Conservation (phyloP, 345 rosid genomes). For the Moricandia moricandioides region DNA sequence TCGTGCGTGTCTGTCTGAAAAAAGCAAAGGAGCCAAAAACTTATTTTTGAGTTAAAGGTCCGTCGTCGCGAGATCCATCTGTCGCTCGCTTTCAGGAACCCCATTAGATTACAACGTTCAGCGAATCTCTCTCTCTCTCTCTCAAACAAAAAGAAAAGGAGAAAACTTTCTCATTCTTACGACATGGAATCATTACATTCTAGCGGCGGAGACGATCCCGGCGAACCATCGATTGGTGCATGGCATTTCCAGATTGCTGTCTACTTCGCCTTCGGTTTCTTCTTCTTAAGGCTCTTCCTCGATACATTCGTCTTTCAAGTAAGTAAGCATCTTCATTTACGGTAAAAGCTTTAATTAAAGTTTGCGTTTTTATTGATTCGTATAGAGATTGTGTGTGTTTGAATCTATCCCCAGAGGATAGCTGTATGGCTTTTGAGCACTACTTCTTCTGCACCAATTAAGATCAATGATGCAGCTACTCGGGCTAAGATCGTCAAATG, state of each 20-base stretch:
- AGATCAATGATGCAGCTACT: constrained; percentile 44
- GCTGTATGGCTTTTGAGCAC: constrained; percentile 56
- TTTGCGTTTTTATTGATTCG: neutral
- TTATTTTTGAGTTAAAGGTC: no score
- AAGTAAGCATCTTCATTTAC: constrained; percentile 35
- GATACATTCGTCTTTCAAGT: constrained; percentile 83
- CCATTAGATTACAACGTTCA: neutral
- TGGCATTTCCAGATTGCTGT: constrained; percentile 58
- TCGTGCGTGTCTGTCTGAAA: no score
- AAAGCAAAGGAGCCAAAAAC: no score
- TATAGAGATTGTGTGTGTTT: neutral
- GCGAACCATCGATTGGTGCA: constrained; percentile 32
- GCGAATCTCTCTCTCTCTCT: neutral
- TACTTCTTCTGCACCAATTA: constrained; percentile 43
- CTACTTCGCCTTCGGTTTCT: constrained; percentile 61
- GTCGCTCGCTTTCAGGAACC: neutral
- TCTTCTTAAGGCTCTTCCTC: constrained; percentile 55
- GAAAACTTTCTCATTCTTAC: neutral
- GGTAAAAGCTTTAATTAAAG: neutral
- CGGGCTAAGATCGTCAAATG: constrained; percentile 58
- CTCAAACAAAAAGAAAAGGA: neutral
- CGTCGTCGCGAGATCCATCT: neutral
- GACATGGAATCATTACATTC: constrained; percentile 55
- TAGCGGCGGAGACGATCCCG: constrained; percentile 25
- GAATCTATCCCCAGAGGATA: constrained; percentile 47